phyloP scores from a whole-genome alignment of 2,329 filamentous ascomycete genomes.

The Herpotrichia juniperi region DNA sequence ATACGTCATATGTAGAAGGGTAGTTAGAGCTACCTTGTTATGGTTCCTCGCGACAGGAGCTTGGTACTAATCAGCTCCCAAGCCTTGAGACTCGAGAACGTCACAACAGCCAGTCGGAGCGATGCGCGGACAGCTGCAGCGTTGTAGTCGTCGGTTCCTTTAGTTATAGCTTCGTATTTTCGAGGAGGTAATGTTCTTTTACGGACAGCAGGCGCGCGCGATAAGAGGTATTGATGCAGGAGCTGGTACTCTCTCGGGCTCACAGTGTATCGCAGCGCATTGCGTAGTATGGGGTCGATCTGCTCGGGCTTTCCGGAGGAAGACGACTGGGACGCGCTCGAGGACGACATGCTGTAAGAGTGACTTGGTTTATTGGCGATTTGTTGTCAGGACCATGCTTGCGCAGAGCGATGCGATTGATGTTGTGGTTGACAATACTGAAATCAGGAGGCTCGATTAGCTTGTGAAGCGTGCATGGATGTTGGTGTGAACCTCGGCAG shows the following conservation, averaged over 20 bases:
- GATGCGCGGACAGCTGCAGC: constrained; percentile 54
- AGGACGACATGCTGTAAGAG: constrained; percentile 34
- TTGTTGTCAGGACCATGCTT: constrained; percentile 6
- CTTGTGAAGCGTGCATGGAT: background rate
- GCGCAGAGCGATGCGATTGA: background rate
- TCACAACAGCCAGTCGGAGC: constrained; percentile 51
- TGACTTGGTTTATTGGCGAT: background rate
- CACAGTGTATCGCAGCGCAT: constrained; percentile 81
- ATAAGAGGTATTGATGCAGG: constrained; percentile 82
- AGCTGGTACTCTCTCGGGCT: constrained; percentile 86
- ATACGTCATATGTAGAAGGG: background rate
- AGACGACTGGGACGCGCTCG: constrained; percentile 29
- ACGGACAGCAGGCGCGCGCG: constrained; percentile 68
- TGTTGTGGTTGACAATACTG: background rate
- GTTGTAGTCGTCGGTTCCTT: constrained; percentile 55
- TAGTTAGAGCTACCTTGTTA: constrained; percentile 25
- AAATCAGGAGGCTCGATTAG: constrained; percentile 1
- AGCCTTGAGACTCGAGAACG: constrained; percentile 53
- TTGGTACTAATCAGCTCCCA: constrained; percentile 51
- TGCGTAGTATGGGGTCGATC: constrained; percentile 77
- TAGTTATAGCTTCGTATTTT: constrained; percentile 58
- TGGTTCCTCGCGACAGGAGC: constrained; percentile 40
- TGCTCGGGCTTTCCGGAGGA: constrained; percentile 32
- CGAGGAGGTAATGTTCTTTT: constrained; percentile 58
- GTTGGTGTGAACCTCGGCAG: constrained; percentile 4